Percentiles rank a stretch among this genome's conserved stretches.
phyloP scores from a whole-genome alignment of 345 rosid genomes.

The Sisymbrium altissimum region DNA sequence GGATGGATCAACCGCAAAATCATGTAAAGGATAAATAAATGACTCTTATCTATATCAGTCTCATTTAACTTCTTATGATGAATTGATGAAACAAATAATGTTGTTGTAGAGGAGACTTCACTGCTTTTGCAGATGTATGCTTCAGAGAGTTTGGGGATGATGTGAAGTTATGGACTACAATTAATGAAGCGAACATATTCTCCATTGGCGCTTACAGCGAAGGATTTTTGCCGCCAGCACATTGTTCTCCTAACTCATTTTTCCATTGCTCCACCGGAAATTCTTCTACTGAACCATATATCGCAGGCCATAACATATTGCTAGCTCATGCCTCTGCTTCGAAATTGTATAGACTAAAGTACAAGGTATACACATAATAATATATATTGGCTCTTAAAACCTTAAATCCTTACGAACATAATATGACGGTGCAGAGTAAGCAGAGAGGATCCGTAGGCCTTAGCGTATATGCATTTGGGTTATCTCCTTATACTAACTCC shows the following conservation, averaged over 20 bases:
- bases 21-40: slow-evolving; percentile 35
- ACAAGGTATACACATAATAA: slow-evolving; percentile 43
- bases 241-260: slow-evolving; percentile 38
- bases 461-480: slow-evolving; percentile 34
- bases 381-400: neutral
- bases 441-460: slow-evolving; percentile 51
- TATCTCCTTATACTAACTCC: slow-evolving; percentile 44
- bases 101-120: slow-evolving; percentile 67
- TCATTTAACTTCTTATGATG: neutral
- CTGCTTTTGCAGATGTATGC: slow-evolving; percentile 68
- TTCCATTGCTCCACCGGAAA: slow-evolving; percentile 41
- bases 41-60: neutral
- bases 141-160: slow-evolving; percentile 73
- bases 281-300: slow-evolving; percentile 64
- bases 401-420: slow-evolving; percentile 25
- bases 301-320: slow-evolving; percentile 58
- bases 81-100: neutral
- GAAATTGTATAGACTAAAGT: slow-evolving; percentile 48
- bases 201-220: slow-evolving; percentile 35
- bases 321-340: slow-evolving; percentile 72
- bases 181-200: slow-evolving; percentile 64
- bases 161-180: slow-evolving; percentile 61
- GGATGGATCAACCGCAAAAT: slow-evolving; percentile 59
- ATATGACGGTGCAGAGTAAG: slow-evolving; percentile 40
- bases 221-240: slow-evolving; percentile 39